Percentiles rank a stretch among this genome's conserved stretches.
Conservation (phyloP, 495 filamentous ascomycete genomes). For the Penicillium pancosmium region DNA sequence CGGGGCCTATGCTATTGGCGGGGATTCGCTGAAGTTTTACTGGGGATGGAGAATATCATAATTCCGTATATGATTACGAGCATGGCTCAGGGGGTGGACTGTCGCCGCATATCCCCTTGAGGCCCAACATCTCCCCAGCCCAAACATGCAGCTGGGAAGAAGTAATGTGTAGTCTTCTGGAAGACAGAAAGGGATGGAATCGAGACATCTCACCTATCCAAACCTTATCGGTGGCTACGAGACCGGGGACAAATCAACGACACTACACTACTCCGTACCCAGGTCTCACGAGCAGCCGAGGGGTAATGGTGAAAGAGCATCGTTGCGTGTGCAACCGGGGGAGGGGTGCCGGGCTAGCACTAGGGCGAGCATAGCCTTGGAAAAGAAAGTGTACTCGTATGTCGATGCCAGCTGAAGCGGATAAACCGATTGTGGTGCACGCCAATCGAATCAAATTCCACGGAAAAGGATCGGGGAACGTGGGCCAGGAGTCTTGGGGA, state of each 20-base stretch:
- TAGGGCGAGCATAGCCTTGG: neutral
- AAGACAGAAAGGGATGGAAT: slow-evolving; percentile 13
- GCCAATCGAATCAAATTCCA: slow-evolving; percentile 20
- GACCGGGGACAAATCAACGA: slow-evolving; percentile 24
- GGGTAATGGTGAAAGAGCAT: slow-evolving; percentile 6
- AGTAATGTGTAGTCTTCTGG: slow-evolving; percentile 8
- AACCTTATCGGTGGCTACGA: slow-evolving; percentile 29
- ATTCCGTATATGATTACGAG: neutral
- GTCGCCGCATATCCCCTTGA: slow-evolving; percentile 7
- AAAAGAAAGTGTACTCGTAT: neutral
- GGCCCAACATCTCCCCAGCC: too few species aligned
- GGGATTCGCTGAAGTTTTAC: slow-evolving; percentile 1
- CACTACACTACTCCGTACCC: neutral
- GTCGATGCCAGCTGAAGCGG: slow-evolving; percentile 3
- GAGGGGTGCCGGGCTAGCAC: neutral
- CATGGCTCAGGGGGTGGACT: neutral
- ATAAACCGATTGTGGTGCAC: neutral
- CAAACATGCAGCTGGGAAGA: neutral
- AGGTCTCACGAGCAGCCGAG: slow-evolving; percentile 22
- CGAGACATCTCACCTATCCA: slow-evolving; percentile 22
- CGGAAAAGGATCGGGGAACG: slow-evolving; percentile 21
- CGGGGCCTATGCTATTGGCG: slow-evolving; percentile 12
- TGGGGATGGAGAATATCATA: slow-evolving; percentile 8
- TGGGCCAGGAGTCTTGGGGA: slow-evolving; percentile 13
- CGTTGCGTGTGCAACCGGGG: slow-evolving; percentile 16